phyloP scores from a whole-genome alignment of 768 basidiomycete species.

The Psilocybe sp. region DNA sequence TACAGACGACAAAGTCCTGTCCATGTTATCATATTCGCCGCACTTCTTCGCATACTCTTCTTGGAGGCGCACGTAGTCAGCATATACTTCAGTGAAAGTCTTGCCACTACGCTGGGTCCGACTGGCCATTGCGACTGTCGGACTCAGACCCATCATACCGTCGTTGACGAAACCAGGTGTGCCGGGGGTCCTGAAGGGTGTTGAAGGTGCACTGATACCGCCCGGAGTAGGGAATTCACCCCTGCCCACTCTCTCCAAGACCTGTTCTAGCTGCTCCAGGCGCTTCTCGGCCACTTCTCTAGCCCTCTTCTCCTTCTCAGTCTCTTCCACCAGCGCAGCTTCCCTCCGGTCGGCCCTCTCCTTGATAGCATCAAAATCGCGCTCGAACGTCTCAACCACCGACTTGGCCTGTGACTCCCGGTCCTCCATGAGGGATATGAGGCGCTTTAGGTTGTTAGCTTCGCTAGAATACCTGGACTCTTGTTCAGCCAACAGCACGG shows the following conservation, averaged over 20 bases:
- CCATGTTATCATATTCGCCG: conserved; percentile 83
- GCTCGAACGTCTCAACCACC: conserved; percentile 79
- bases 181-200: conserved; percentile 42
- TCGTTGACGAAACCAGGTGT: conserved; percentile 43
- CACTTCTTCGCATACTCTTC: conserved; percentile 77
- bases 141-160: conserved; percentile 71
- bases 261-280: conserved; percentile 67
- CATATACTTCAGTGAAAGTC: conserved; percentile 93
- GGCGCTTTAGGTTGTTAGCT: conserved; percentile 65
- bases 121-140: conserved; percentile 85
- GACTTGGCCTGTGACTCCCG: conserved; percentile 83
- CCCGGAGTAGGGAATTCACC: conserved; percentile 66
- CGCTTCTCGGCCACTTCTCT: conserved; percentile 72
- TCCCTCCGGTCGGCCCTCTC: conserved; percentile 70
- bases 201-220: conserved; percentile 40
- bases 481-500: conserved; percentile 78
- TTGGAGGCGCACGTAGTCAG: conserved; percentile 84
- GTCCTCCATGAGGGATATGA: conserved; percentile 84
- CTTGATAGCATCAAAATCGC: conserved; percentile 74
- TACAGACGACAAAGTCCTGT: conserved; percentile 73
- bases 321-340: conserved; percentile 61
- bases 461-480: conserved; percentile 82
- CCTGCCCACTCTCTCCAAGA: conserved; percentile 67
- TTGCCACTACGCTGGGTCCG: conserved; percentile 78
- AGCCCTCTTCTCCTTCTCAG: conserved; percentile 65